Base-by-base conservation (phyloP, 1,284 basidiomycete species). In the Ceratobasidium theobromae region DNA sequence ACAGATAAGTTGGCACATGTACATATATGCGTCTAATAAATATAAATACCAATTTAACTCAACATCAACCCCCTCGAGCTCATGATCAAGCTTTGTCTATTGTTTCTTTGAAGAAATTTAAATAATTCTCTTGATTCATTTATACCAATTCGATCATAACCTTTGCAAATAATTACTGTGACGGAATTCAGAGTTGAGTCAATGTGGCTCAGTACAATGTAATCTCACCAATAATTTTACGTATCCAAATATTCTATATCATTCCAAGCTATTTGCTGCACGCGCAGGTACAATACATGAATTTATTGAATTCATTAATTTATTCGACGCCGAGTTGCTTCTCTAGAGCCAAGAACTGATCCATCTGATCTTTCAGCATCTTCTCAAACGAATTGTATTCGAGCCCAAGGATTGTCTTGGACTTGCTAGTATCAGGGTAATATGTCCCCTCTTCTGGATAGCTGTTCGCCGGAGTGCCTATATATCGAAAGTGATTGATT, bases 371-470 rank as follows among this genome's bases (percentile, higher is more conserved):
- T 51, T 54, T 66, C 45, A 66, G 46, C 57, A 62, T 62, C 9
- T 30, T 57, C n/a, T 66, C 69, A 41, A 68, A 68, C 16, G 33
- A 25, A n/a, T 16, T 53, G 48, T 68, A 70, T 12, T 62, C 27
- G 21, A 70, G 2, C 12, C 67, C 67, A 0, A 70, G 53, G 12
- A 68, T 49, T 14, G 21, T 2, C 12, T 64, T 66, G 14, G 65
- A 66, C 49, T 68, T 68, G 25, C 53, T 66, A 43, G 68, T 70
- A 40, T 68, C 67, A 40, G 53, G 35, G 18, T 21, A 12, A 28
- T 60, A 68, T 12, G 45, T 48, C 3, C 58, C 66, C 9, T 53
- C 35, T n/a, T 46, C 43, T 5, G 69, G 67, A 48, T 66, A 53
- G 9, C 43, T 28, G 16, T 55, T 32, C 35, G 52, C 67, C 9